A percentile compares a stretch with the other conserved stretches of the same genome.
Conservation (phyloP, 139 green algal genomes). For the Auxenochlorella pyrenoidosa region DNA sequence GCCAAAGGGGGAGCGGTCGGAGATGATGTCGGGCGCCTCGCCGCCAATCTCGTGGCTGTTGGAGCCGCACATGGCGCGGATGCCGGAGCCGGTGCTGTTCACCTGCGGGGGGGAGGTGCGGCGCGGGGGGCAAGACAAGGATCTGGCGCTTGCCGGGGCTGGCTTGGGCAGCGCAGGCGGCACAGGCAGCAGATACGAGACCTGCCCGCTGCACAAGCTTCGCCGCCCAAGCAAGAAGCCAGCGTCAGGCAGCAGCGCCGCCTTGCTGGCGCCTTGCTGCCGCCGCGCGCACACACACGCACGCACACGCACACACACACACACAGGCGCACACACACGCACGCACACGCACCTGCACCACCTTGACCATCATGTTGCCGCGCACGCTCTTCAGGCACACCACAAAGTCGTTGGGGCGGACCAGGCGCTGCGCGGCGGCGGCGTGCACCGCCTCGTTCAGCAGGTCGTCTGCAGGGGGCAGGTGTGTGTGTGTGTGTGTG, state of each 20-base stretch:
- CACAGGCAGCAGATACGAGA: too few species aligned
- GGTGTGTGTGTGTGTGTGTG: not conserved
- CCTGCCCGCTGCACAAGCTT: too few species aligned
- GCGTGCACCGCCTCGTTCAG: slow-evolving; percentile 22
- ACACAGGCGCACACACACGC: too few species aligned
- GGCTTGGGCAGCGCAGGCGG: too few species aligned
- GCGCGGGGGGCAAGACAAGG: not conserved
- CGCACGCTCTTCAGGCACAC: slow-evolving; percentile 71
- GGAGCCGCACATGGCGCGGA: slow-evolving; percentile 7
- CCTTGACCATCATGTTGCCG: slow-evolving; percentile 63
- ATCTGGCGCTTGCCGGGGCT: too few species aligned
- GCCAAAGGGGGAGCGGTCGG: slow-evolving; percentile 16
- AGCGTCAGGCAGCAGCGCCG: too few species aligned
- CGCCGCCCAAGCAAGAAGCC: too few species aligned
- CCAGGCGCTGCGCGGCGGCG: slow-evolving; percentile 34
- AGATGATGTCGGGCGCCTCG: slow-evolving; percentile 32
- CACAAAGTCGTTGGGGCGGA: slow-evolving; percentile 73
- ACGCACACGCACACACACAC: too few species aligned
- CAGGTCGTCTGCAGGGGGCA: slow-evolving; percentile 10
- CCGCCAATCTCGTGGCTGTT: slow-evolving; percentile 11
- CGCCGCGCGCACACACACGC: too few species aligned
- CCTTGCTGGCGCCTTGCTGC: too few species aligned
- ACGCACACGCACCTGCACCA: slow-evolving; percentile 51
- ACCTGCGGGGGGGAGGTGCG: not conserved
- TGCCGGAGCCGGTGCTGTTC: slow-evolving; percentile 18